A percentile compares a stretch with the other conserved stretches of the same genome.
Evolutionary conservation across 257 asterid genomes (phyloP).

Genomic region (Przewalskia tangutica): DNA sequence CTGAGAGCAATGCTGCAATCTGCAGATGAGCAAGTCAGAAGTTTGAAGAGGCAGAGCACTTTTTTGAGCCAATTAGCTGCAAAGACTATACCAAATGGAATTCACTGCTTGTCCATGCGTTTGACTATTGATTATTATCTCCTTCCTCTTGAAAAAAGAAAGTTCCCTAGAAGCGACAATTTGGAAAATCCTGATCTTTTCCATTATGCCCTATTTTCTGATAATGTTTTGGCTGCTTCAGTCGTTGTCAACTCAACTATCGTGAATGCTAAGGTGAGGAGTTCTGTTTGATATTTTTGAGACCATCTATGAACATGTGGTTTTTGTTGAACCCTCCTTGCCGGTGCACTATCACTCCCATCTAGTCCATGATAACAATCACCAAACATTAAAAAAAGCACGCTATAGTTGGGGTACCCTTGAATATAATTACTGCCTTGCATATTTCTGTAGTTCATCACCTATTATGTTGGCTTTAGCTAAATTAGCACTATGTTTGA

Average conservation of each 20-base stretch:
- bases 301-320: too few species aligned
- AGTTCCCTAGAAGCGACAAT: constrained; percentile 73
- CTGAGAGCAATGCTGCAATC: constrained; percentile 96
- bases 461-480: neutral
- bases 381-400: neutral
- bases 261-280: constrained; percentile 72
- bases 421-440: neutral
- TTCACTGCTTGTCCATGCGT: constrained; percentile 91
- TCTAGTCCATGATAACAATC: neutral
- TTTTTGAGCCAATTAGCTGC: constrained; percentile 95
- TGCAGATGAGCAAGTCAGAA: constrained; percentile 96
- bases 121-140: constrained; percentile 85
- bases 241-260: constrained; percentile 92
- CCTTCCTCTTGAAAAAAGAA: constrained; percentile 75
- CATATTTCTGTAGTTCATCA: neutral
- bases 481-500: neutral
- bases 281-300: neutral
- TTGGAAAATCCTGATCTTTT: constrained; percentile 73
- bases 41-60: constrained; percentile 96
- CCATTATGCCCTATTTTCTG: constrained; percentile 96
- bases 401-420: neutral
- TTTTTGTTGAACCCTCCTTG: too few species aligned
- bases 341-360: neutral
- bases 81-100: constrained; percentile 93
- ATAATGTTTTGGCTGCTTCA: constrained; percentile 96